Conservation (phyloP, 1,139 yeast species). For the Yamadazyma membranifaciens region DNA sequence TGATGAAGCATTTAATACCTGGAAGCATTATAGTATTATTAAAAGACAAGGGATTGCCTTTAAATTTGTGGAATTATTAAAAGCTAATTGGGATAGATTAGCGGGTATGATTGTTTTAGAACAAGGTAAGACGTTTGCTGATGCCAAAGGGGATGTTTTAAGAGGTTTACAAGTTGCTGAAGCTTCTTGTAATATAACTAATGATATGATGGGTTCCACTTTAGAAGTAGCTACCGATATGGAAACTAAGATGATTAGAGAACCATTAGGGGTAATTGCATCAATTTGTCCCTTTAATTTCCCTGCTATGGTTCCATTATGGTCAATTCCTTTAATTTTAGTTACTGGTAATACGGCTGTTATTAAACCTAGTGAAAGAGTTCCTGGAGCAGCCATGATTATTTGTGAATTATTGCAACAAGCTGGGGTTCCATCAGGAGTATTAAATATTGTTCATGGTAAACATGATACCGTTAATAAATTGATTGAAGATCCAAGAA, state of each 20-base stretch:
- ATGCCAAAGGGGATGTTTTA: constrained; percentile 77
- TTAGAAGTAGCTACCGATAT: constrained; percentile 72
- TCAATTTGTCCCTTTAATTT: constrained; percentile 77
- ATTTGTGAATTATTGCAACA: constrained; percentile 71
- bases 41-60: constrained; percentile 76
- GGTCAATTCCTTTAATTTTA: constrained; percentile 75
- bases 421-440: constrained; percentile 82
- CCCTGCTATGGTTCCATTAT: constrained; percentile 85
- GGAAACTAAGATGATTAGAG: constrained; percentile 78
- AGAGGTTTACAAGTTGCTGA: constrained; percentile 84
- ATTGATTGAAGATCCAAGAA: constrained; percentile 70
- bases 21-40: constrained; percentile 60
- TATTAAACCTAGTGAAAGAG: constrained; percentile 75
- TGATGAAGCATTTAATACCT: constrained; percentile 55
- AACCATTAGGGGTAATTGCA: constrained; percentile 63
- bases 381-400: constrained; percentile 78
- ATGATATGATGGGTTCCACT: constrained; percentile 62
- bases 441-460: constrained; percentile 73
- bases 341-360: constrained; percentile 80
- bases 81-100: constrained; percentile 67
- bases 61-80: constrained; percentile 65
- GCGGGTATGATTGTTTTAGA: constrained; percentile 74
- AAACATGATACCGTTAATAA: constrained; percentile 74
- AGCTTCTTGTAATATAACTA: constrained; percentile 60
- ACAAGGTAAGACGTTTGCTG: constrained; percentile 79